Evolutionary conservation across 2,329 filamentous ascomycete genomes (phyloP).

Genomic region (Trichoderma oligosporum): DNA sequence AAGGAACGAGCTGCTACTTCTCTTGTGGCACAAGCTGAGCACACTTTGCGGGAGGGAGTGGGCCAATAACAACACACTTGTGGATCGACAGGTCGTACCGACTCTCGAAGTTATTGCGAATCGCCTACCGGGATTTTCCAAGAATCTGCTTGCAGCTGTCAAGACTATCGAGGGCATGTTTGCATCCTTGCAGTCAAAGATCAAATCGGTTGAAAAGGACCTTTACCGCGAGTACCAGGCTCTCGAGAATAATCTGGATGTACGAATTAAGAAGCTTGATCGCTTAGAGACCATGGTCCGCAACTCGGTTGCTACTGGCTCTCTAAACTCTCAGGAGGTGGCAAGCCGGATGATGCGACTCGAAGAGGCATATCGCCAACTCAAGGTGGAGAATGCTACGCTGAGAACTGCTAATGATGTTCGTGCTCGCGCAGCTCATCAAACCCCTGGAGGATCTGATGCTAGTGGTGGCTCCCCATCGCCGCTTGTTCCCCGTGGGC

Average conservation of each 20-base stretch:
- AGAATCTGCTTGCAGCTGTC: slow-evolving; percentile 81
- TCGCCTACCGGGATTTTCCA: slow-evolving; percentile 82
- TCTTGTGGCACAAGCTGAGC: slow-evolving; percentile 87
- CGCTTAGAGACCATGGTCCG: slow-evolving; percentile 76
- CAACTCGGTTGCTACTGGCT: slow-evolving; percentile 55
- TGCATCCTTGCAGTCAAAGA: slow-evolving; percentile 70
- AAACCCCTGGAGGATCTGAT: slow-evolving; percentile 38
- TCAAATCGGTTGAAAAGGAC: slow-evolving; percentile 82
- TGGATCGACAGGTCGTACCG: slow-evolving; percentile 79
- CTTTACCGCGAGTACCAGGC: slow-evolving; percentile 87
- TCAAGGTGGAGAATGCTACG: slow-evolving; percentile 66
- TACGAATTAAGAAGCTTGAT: slow-evolving; percentile 80
- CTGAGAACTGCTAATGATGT: slow-evolving; percentile 62
- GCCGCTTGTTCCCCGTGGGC: slow-evolving; percentile 51
- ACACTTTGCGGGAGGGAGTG: slow-evolving; percentile 86
- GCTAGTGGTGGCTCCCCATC: slow-evolving; percentile 47
- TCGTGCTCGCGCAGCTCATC: slow-evolving; percentile 47
- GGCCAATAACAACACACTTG: slow-evolving; percentile 82
- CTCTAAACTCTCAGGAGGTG: slow-evolving; percentile 41
- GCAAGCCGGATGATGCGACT: slow-evolving; percentile 50
- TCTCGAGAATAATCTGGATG: slow-evolving; percentile 75
- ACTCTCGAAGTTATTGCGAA: slow-evolving; percentile 81
- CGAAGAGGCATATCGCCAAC: slow-evolving; percentile 58
- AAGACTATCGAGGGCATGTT: slow-evolving; percentile 83
- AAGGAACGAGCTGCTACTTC: slow-evolving; percentile 80